Evolutionary conservation across 306 rosid species (phyloP).

Genomic region (Trichosanthes cucumerina): DNA sequence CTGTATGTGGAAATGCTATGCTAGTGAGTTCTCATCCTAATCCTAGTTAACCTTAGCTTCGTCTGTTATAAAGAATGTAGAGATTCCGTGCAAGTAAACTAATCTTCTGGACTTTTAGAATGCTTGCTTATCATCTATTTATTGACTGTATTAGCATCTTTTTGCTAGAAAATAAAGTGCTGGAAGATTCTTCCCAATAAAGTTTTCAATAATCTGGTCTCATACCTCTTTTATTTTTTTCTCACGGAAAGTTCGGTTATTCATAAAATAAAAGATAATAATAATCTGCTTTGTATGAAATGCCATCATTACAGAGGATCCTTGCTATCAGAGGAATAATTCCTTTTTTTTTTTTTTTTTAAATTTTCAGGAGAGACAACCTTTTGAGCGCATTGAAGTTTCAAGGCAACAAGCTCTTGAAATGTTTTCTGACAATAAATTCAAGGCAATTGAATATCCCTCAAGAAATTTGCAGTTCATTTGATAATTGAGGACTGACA

Average conservation of each 20-base stretch:
- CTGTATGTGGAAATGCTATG: neutral
- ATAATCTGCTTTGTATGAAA: neutral
- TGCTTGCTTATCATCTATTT: neutral
- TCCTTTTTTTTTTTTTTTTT: neutral
- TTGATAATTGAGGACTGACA: neutral
- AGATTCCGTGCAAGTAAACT: neutral
- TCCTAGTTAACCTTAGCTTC: neutral
- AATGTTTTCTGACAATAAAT: constrained; percentile 70
- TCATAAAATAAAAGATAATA: neutral
- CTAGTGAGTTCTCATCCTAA: neutral
- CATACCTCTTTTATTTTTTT: neutral
- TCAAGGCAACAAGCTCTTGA: constrained; percentile 76
- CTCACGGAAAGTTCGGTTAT: neutral
- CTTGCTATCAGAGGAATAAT: neutral
- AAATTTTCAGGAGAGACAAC: constrained; percentile 58
- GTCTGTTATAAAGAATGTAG: neutral
- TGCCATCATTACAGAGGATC: neutral
- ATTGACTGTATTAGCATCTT: neutral
- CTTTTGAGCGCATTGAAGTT: constrained; percentile 94
- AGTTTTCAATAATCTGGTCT: neutral
- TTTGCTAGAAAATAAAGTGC: neutral
- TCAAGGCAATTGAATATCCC: constrained; percentile 49
- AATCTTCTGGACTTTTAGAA: neutral
- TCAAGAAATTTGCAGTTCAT: constrained; percentile 1
- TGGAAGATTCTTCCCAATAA: neutral